Evolutionary conservation across 2,329 filamentous ascomycete genomes (phyloP), one percentile per base, ranked within the genome.

Genomic region (Cadophora gregata): DNA sequence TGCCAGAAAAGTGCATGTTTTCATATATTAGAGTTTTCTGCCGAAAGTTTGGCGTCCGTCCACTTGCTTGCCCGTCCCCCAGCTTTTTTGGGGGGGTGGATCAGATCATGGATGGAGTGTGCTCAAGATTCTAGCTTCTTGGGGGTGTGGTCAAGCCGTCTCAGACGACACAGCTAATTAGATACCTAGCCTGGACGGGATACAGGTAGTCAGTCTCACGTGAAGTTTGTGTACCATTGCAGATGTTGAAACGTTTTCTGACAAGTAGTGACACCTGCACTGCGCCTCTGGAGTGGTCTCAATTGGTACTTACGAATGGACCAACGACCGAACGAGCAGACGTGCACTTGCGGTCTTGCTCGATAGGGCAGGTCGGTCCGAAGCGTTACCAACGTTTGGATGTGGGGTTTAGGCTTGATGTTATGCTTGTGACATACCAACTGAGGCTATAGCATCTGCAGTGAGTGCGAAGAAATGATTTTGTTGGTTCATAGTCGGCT

Each of bases 251-350:
- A 25, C 10, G 4, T 42, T 58, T 33, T n/a, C n/a, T n/a, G n/a
- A n/a, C n/a, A n/a, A n/a, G n/a, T n/a, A n/a, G n/a, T 38, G 55
- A 42, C 55, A 27, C 33, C 55, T 58, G 55, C 31, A 58, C 31
- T 58, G 21, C 55, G 31, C 55, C 55, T 38, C 55, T 38, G 55
- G 4, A 7, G 5, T 19, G 2, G 25, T 38, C 55, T 38, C 4
- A 8, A 27, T 58, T 24, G 55, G 55, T 58, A 42, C 21, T 58
- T 58, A 42, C 55, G 55, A 58, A 19, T 42, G 4, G 38, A 42
- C 38, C 38, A 42, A 42, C 38, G 38, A 42, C 38, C 19, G 38
- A 42, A 42, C 38, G 38, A 42, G 38, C 38, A 12, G 19, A 42
- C 38, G 14, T 42, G 19, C 38, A 42, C 38, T 42, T 42, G 38